Evolutionary conservation across 768 basidiomycete genomes (phyloP).

Genomic region (Nidularia pulvinata): DNA sequence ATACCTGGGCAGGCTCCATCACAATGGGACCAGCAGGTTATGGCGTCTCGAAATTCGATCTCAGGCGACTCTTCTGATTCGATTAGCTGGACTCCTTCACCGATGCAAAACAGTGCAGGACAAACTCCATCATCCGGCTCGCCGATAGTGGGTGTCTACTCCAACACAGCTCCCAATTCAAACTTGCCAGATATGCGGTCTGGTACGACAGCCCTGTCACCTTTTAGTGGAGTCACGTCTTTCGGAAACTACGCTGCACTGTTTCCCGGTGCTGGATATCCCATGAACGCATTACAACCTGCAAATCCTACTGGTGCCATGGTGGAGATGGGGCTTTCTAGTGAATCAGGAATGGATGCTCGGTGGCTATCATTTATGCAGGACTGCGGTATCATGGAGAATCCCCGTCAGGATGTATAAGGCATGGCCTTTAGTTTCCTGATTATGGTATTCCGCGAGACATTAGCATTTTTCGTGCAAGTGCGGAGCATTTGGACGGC

Average conservation of each 20-base stretch:
- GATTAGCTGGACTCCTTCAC: no score
- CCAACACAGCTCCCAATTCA: not conserved
- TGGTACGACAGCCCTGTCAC: not conserved
- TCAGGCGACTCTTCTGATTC: no score
- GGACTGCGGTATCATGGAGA: slow-evolving; percentile 48
- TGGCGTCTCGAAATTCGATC: no score
- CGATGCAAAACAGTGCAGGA: no score
- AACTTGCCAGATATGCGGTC: slow-evolving; percentile 1
- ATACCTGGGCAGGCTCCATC: no score
- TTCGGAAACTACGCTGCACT: not conserved
- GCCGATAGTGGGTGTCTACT: no score
- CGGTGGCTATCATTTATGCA: slow-evolving; percentile 50
- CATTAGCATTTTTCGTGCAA: no score
- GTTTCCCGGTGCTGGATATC: not conserved
- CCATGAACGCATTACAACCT: no score
- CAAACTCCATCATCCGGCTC: no score
- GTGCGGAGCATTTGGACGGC: no score
- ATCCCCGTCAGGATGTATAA: slow-evolving; percentile 1
- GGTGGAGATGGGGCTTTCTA: slow-evolving; percentile 42
- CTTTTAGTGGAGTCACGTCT: not conserved
- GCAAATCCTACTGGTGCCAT: slow-evolving; percentile 25
- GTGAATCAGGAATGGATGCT: slow-evolving; percentile 43
- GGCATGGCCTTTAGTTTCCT: not conserved
- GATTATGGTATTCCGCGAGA: not conserved
- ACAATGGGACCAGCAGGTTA: no score